phyloP scores from a whole-genome alignment of 2,329 filamentous ascomycete genomes.

The Claviceps purpurea region DNA sequence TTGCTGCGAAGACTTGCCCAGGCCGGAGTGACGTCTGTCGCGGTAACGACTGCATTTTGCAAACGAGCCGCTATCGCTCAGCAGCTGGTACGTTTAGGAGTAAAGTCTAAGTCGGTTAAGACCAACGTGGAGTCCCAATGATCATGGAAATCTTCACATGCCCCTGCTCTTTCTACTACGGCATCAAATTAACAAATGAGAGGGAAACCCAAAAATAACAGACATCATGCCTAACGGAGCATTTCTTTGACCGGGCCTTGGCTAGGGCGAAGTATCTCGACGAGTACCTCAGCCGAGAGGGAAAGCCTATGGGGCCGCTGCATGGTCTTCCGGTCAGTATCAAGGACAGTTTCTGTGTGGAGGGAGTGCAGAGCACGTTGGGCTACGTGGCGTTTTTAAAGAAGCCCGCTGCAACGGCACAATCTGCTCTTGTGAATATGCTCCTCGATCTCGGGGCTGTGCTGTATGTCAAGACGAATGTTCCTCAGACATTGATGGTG shows the following conservation, averaged over 20 bases:
- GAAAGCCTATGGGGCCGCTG: constrained; percentile 10
- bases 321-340: constrained; percentile 15
- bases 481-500: constrained; percentile 50
- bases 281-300: constrained; percentile 3
- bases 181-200: background rate
- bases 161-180: background rate
- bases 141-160: too few species aligned
- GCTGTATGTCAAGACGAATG: constrained; percentile 30
- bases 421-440: constrained; percentile 13
- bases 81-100: constrained; percentile 12
- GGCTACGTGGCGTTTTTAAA: constrained; percentile 15
- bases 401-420: constrained; percentile 8
- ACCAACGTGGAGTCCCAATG: too few species aligned
- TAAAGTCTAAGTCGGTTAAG: background rate
- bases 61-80: constrained; percentile 17
- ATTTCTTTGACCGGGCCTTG: constrained; percentile 27
- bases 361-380: constrained; percentile 12
- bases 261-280: constrained; percentile 9
- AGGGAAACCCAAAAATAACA: background rate
- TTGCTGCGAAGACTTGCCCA: constrained; percentile 23
- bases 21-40: constrained; percentile 18
- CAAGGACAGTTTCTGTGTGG: constrained; percentile 14
- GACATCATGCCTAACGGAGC: constrained; percentile 27
- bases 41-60: constrained; percentile 21
- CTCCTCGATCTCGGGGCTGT: constrained; percentile 15